phyloP scores from a whole-genome alignment of 495 filamentous ascomycete species.

The Opeltia flavorubescens region DNA sequence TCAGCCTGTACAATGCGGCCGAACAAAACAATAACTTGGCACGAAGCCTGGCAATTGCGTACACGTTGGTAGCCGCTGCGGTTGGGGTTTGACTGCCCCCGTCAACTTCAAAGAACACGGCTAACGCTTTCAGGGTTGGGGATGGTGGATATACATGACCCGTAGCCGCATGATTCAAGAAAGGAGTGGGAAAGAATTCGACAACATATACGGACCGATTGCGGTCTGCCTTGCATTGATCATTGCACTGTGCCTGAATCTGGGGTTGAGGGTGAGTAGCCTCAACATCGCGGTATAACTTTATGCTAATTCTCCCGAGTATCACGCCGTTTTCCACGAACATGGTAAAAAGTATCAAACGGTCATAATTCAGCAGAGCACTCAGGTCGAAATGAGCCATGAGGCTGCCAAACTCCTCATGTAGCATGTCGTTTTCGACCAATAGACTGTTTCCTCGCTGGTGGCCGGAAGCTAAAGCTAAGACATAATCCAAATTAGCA shows the following conservation, averaged over 20 bases:
- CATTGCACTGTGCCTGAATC: slow-evolving; percentile 71
- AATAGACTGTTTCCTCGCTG: too few relatives aligned
- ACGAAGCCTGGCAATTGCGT: slow-evolving; percentile 60
- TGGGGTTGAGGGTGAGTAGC: slow-evolving; percentile 52
- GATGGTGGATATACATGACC: slow-evolving; percentile 65
- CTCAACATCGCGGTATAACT: neutral
- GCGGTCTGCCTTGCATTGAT: slow-evolving; percentile 70
- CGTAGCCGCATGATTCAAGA: slow-evolving; percentile 65
- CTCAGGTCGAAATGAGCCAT: too few relatives aligned
- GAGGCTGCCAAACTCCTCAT: too few relatives aligned
- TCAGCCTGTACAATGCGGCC: slow-evolving; percentile 79
- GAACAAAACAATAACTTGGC: slow-evolving; percentile 57
- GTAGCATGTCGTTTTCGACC: too few relatives aligned
- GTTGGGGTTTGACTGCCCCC: slow-evolving; percentile 33
- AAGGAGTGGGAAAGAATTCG: slow-evolving; percentile 82
- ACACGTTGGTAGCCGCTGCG: slow-evolving; percentile 69
- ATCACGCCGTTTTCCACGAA: neutral
- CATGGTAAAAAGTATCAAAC: neutral
- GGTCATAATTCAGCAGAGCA: neutral
- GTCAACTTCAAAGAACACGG: neutral
- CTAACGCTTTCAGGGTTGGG: slow-evolving; percentile 39
- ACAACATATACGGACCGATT: slow-evolving; percentile 71
- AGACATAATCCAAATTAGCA: neutral
- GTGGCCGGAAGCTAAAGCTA: too few relatives aligned
- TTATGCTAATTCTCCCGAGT: too few relatives aligned